Evolutionary conservation across 306 rosid genomes (phyloP).

Genomic region (Ormosia semicastrata): DNA sequence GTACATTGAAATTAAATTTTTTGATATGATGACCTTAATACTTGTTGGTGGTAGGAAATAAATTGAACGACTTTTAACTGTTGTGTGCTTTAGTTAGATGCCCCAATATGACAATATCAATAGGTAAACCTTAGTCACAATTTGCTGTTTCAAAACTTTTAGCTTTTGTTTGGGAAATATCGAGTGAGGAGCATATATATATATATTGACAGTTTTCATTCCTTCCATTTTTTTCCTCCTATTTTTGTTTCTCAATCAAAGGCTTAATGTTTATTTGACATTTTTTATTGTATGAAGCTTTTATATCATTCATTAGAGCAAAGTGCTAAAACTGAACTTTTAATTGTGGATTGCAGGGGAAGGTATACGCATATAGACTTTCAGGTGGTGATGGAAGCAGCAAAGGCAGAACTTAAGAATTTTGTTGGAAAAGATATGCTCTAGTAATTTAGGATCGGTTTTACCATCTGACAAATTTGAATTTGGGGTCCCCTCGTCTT

Average conservation of each 20-base stretch:
- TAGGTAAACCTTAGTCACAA: neutral
- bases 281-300: too few relatives aligned
- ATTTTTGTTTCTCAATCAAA: neutral
- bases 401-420: constrained; percentile 67
- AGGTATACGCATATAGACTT: constrained; percentile 71
- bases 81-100: neutral
- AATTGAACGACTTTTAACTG: neutral
- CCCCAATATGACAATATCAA: neutral
- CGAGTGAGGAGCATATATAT: too few relatives aligned
- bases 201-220: too few relatives aligned
- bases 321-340: constrained; percentile 30
- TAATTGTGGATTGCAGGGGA: constrained; percentile 69
- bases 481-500: constrained; percentile 9
- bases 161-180: constrained; percentile 11
- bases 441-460: constrained; percentile 27
- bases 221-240: neutral
- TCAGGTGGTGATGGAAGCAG: constrained; percentile 77
- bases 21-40: neutral
- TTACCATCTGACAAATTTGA: constrained; percentile 22
- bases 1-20: constrained; percentile 33
- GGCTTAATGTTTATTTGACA: neutral
- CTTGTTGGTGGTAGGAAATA: neutral
- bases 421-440: constrained; percentile 50
- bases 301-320: neutral
- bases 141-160: constrained; percentile 1